Percentiles rank a stretch among this genome's conserved stretches.
phyloP scores from a whole-genome alignment of 768 basidiomycete species.

The Mycena belliarum region DNA sequence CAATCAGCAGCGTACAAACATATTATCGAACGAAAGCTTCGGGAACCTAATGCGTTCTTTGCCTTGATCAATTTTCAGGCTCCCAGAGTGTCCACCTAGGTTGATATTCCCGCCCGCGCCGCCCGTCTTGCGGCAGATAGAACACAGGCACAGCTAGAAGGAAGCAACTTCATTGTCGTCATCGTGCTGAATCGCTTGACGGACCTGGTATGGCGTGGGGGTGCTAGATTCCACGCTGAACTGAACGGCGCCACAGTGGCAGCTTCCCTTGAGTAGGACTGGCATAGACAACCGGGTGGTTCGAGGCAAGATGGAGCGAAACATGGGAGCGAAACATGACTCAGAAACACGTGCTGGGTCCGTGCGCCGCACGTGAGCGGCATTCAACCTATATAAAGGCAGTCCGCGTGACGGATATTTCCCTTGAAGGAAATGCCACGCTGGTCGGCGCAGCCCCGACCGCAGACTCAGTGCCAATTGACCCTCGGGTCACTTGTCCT shows the following conservation, averaged over 20 bases:
- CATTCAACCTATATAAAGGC: not conserved
- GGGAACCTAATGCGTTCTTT: constrained; percentile 60
- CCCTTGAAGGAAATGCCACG: constrained; percentile 48
- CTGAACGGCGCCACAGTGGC: constrained; percentile 53
- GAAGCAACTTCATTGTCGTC: not conserved
- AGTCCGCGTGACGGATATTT: not conserved
- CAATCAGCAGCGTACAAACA: too few species aligned
- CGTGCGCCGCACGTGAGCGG: not conserved
- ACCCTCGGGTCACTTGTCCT: constrained; percentile 38
- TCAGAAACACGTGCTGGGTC: constrained; percentile 3
- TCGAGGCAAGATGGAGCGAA: too few species aligned
- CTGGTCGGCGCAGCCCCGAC: constrained; percentile 43
- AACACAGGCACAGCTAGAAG: constrained; percentile 59
- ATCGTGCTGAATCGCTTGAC: constrained; percentile 1
- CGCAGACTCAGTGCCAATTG: constrained; percentile 51
- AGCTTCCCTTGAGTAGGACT: constrained; percentile 54
- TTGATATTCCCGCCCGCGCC: constrained; percentile 67
- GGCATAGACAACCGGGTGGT: constrained; percentile 43
- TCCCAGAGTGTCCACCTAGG: constrained; percentile 55
- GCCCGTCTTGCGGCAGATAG: constrained; percentile 72
- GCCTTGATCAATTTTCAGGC: constrained; percentile 52
- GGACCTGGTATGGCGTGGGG: constrained; percentile 63
- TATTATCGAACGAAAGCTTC: too few species aligned
- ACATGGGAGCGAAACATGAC: not conserved
- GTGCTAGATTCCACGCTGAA: constrained; percentile 55